Base-by-base conservation (phyloP, 306 rosid genomes). In the Carpinus viminea region DNA sequence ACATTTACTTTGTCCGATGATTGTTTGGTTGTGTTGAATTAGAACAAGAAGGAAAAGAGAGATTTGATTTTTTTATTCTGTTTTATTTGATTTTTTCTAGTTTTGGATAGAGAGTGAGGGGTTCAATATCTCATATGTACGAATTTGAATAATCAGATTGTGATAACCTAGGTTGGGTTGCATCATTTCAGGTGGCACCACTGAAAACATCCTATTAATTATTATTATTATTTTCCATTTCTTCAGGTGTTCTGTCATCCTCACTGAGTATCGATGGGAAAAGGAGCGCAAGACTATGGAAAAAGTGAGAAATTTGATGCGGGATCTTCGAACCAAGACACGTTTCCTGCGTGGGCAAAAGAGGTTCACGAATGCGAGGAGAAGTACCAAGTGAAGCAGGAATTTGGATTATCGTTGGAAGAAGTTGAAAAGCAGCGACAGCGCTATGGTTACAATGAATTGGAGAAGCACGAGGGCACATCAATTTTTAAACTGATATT, bases 391-490 rank as follows among this genome's bases (percentile, higher is more conserved):
- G 65, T 59, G 65, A 4, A 21, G 3, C 17, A 2, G 8, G 12
- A 59, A 10, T 24, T 1, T 10, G 65, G 65, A 28, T 24, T 59
- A 28, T 59, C 65, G 3, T 48, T 3, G 52, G 78, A 74, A 0
- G 96, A 92, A 24, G 94, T 86, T 12, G 92, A 87, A 76, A 84
- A 79, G 57, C 86, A 79, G 75, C 83, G 82, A 4, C 74, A 82
- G 87, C 86, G 80, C 82, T 81, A 92, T 46, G 98, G 98, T 1
- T 85, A 5, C 71, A 94, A 94, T 72, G 97, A 94, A 16, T 74
- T 94, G 87, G 97, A 92, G 83, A 92, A 90, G 86, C 96, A 90
- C 61, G 98, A 94, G 50, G 93, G 92, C 0, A 91, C 78, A 28
- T 90, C 98, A 12, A 92, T 94, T 45, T 94, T 88, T 83, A 77